phyloP scores from a whole-genome alignment of 371 early-diverging fungal species.

The Rhizopus arrhizus region DNA sequence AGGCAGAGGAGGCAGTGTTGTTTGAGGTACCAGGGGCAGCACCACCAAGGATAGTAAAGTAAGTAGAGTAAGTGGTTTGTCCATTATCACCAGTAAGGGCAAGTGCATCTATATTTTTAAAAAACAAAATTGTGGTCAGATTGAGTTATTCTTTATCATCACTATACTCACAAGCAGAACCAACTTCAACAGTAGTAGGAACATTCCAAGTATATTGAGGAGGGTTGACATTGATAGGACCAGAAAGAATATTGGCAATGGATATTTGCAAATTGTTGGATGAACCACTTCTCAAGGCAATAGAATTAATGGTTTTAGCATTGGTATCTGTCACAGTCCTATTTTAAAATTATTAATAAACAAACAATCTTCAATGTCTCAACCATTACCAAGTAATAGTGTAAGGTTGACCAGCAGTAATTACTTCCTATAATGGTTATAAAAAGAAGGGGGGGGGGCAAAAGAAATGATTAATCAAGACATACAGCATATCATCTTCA shows the following conservation, averaged over 20 bases:
- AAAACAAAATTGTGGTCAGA: background rate
- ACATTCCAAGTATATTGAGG: slow-evolving; percentile 37
- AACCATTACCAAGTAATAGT: slow-evolving; percentile 33
- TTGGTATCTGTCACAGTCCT: slow-evolving; percentile 29
- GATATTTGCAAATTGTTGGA: slow-evolving; percentile 29
- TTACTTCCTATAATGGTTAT: slow-evolving; percentile 28
- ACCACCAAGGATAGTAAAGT: slow-evolving; percentile 41
- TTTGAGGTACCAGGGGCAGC: slow-evolving; percentile 19
- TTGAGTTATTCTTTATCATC: background rate
- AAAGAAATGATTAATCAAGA: background rate
- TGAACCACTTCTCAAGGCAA: slow-evolving; percentile 37
- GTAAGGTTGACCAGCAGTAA: slow-evolving; percentile 33
- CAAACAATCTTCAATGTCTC: no score
- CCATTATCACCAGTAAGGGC: slow-evolving; percentile 36
- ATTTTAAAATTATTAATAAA: background rate
- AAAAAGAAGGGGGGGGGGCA: background rate
- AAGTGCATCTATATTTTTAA: slow-evolving; percentile 32
- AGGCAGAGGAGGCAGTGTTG: background rate
- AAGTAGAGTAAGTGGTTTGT: slow-evolving; percentile 36
- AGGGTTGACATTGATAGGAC: slow-evolving; percentile 26
- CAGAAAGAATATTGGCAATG: slow-evolving; percentile 27
- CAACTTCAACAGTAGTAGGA: slow-evolving; percentile 26
- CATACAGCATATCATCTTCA: background rate
- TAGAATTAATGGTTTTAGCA: slow-evolving; percentile 25
- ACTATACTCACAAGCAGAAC: slow-evolving; percentile 27